Conservation (phyloP, 495 filamentous ascomycete genomes). For the Sordaria brevicollis region DNA sequence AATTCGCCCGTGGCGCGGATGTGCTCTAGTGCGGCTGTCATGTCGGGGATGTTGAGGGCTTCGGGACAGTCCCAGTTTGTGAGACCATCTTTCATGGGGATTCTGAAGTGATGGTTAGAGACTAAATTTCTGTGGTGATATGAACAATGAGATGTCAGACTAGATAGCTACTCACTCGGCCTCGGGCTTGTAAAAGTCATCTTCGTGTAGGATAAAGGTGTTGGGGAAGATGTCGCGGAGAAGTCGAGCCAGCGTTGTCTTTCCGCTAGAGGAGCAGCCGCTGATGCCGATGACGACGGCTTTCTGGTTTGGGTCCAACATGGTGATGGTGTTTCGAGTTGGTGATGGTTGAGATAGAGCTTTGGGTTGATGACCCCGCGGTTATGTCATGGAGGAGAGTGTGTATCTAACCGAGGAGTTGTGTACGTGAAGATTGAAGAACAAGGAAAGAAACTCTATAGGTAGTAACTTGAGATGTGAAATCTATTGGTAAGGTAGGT, state of each 20-base stretch:
- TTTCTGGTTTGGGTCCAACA: slow-evolving; percentile 13
- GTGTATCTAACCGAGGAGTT: neutral
- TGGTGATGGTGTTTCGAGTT: neutral
- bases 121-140: neutral
- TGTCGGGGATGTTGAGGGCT: slow-evolving; percentile 55
- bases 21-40: slow-evolving; percentile 50
- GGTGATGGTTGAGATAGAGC: neutral
- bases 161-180: slow-evolving; percentile 37
- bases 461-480: neutral
- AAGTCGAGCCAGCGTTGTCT: slow-evolving; percentile 68
- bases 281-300: slow-evolving; percentile 62
- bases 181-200: slow-evolving; percentile 85
- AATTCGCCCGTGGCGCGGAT: slow-evolving; percentile 55
- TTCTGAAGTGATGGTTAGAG: slow-evolving; percentile 16
- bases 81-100: slow-evolving; percentile 44
- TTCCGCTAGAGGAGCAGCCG: slow-evolving; percentile 67
- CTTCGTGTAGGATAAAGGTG: slow-evolving; percentile 77
- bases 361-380: neutral
- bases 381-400: neutral
- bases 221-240: slow-evolving; percentile 61
- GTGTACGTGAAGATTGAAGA: neutral
- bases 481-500: neutral
- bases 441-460: neutral
- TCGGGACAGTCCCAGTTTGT: slow-evolving; percentile 82
- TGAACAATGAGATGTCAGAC: neutral